Conservation (phyloP, 805 yeast genomes). For the Blastobotrys americana region DNA sequence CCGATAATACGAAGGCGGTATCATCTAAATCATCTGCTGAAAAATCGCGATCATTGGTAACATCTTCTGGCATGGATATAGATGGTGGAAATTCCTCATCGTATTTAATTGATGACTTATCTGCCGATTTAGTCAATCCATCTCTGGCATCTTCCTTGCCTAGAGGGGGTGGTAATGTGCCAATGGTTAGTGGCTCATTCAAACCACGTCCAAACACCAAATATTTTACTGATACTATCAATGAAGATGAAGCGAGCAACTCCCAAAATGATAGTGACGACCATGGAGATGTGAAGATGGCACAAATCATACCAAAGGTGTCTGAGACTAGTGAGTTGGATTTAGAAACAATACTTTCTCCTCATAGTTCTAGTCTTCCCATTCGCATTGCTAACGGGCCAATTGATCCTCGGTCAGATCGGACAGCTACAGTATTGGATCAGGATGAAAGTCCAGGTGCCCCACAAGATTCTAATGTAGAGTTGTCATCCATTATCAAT, state of each 20-base stretch:
- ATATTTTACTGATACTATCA: slow-evolving; percentile 1
- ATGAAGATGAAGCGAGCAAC: background rate
- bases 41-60: background rate
- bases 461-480: background rate
- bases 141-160: slow-evolving; percentile 3
- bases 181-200: slow-evolving; percentile 4
- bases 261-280: background rate
- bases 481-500: background rate
- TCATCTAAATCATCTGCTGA: background rate
- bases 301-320: background rate
- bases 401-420: background rate
- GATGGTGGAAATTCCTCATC: too few relatives aligned
- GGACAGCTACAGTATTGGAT: background rate
- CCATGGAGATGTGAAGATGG: background rate
- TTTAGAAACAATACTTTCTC: background rate
- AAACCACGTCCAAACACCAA: slow-evolving; percentile 4
- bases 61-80: background rate
- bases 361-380: background rate
- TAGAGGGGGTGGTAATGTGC: background rate
- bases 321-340: slow-evolving; percentile 1
- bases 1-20: background rate
- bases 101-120: background rate
- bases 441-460: background rate
- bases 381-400: background rate
- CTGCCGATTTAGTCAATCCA: background rate